A percentile compares a stretch with the other conserved stretches of the same genome.
phyloP scores from a whole-genome alignment of 2,329 filamentous ascomycete genomes.

The Furcasterigmium sp. region DNA sequence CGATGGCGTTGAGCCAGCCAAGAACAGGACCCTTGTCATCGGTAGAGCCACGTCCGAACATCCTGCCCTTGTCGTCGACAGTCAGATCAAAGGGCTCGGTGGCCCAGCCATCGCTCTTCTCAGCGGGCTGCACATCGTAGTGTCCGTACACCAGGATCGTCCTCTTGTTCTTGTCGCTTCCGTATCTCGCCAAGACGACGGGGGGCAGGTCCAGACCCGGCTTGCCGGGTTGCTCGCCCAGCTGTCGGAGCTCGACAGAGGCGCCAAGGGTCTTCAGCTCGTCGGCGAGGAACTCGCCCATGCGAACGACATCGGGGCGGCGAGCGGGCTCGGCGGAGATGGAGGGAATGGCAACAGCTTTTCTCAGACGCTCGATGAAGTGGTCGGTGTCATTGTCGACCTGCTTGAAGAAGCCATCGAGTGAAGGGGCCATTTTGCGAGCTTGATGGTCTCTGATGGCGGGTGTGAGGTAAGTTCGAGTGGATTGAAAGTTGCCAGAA shows the following conservation, averaged over 20 bases:
- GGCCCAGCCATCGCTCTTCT: slow-evolving; percentile 90
- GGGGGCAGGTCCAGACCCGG: slow-evolving; percentile 89
- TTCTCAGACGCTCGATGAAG: slow-evolving; percentile 85
- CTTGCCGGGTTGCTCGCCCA: slow-evolving; percentile 89
- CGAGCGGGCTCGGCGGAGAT: slow-evolving; percentile 87
- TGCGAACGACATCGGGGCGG: slow-evolving; percentile 88
- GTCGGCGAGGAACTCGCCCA: slow-evolving; percentile 84
- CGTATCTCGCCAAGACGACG: slow-evolving; percentile 87
- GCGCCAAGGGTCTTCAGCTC: slow-evolving; percentile 84
- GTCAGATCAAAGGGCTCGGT: slow-evolving; percentile 89
- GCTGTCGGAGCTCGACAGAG: slow-evolving; percentile 75
- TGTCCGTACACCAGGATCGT: slow-evolving; percentile 97
- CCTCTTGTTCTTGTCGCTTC: slow-evolving; percentile 84
- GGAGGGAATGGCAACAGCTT: slow-evolving; percentile 94
- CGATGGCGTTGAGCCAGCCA: slow-evolving; percentile 96
- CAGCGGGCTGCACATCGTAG: slow-evolving; percentile 96
- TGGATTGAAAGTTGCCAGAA: slow-evolving; percentile 6
- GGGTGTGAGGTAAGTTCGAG: slow-evolving; percentile 45
- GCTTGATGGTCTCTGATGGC: slow-evolving; percentile 53
- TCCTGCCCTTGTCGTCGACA: slow-evolving; percentile 84
- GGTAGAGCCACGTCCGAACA: slow-evolving; percentile 93
- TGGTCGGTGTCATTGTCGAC: slow-evolving; percentile 72
- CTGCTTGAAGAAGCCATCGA: slow-evolving; percentile 90
- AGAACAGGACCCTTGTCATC: slow-evolving; percentile 98
- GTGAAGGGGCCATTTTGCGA: slow-evolving; percentile 80